Base-by-base conservation (phyloP, 176 grass and related monocot genomes). In the Eragrostis curvula region DNA sequence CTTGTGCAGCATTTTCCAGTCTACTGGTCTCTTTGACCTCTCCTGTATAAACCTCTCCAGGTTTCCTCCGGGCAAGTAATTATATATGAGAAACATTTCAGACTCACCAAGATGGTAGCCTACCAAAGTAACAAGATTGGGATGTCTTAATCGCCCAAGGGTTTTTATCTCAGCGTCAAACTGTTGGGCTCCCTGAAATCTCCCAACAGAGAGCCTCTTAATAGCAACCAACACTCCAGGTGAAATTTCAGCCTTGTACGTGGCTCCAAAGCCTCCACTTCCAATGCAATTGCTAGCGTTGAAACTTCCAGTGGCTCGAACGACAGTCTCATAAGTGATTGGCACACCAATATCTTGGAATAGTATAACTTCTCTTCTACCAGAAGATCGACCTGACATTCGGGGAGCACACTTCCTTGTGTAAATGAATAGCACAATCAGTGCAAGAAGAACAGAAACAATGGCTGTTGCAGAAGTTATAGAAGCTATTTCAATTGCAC, bases 131-230 rank as follows among this genome's bases (percentile, higher is more conserved):
- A 97, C 95, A 76, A 97, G 92, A 81, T 97, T 97, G 32, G 83
- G 59, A 64, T 97, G 95, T n/a, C 92, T 79, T 79, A 92, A 86
- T 84, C 90, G 92, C 69, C 92, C 95, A 11, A 97, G 85, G 69
- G 95, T 97, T 92, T 97, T 97, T 70, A 97, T 97, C 87, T 97
- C 95, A 44, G 95, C 95, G 82, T 97, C 80, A 39, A 97, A 97
- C 82, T 97, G 95, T 65, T 97, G 90, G 36, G 86, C 60, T 55
- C 95, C 95, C 72, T 97, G 92, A 61, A 97, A 92, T 67, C 87
- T 92, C 49, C 95, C 95, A 36, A 97, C 92, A 71, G 92, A 94
- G 49, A 97, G 95, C 44, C 95, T 89, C 61, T 97, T 97, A 79
- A 97, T 97, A 74, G 95, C 95, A 45, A 97, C 95, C 75, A 97